phyloP scores from a whole-genome alignment of 768 basidiomycete species.

The Boletus sensibilis region DNA sequence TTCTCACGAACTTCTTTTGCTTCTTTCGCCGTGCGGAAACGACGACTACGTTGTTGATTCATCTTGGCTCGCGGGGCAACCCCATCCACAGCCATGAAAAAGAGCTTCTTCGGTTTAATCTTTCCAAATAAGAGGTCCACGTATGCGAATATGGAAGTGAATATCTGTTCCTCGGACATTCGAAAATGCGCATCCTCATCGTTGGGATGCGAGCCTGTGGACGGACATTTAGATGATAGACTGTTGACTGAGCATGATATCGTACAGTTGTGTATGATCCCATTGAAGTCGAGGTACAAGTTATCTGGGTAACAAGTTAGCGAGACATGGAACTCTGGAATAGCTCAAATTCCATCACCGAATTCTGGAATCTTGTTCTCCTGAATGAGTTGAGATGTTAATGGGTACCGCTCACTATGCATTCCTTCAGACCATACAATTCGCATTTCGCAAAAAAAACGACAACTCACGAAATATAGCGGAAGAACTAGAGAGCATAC shows the following conservation, averaged over 20 bases:
- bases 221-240: neutral
- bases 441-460: neutral
- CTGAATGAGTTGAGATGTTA: slow-evolving; percentile 96
- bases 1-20: slow-evolving; percentile 83
- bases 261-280: slow-evolving; percentile 81
- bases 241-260: neutral
- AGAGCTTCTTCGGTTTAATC: slow-evolving; percentile 96
- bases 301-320: slow-evolving; percentile 55
- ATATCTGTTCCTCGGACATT: slow-evolving; percentile 94
- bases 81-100: slow-evolving; percentile 99
- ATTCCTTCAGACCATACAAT: slow-evolving; percentile 12
- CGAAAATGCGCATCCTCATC: slow-evolving; percentile 96
- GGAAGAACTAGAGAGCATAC: slow-evolving; percentile 71
- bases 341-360: slow-evolving; percentile 46
- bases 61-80: slow-evolving; percentile 98
- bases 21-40: slow-evolving; percentile 94
- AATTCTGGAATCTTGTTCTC: slow-evolving; percentile 99
- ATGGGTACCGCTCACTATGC: slow-evolving; percentile 89
- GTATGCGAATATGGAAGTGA: slow-evolving; percentile 94
- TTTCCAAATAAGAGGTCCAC: slow-evolving; percentile 95
- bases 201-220: slow-evolving; percentile 86
- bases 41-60: slow-evolving; percentile 95
- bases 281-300: slow-evolving; percentile 92
- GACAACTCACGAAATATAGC: slow-evolving; percentile 82
- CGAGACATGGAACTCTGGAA: neutral